Evolutionary conservation across 352 stramenopile genomes (phyloP).

Genomic region (Blastocystis sp.): DNA sequence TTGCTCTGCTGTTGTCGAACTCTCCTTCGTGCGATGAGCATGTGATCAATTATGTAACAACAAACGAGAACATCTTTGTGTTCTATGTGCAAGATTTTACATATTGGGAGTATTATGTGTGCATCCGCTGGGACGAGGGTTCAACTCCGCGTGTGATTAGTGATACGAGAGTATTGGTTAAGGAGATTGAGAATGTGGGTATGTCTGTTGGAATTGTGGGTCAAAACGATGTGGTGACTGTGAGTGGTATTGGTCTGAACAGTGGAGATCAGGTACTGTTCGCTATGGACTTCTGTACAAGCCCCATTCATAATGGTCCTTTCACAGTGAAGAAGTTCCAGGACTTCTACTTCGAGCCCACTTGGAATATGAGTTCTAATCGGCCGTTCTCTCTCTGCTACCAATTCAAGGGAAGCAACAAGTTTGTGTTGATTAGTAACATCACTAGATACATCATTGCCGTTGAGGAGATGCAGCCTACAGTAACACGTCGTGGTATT

Average conservation of each 20-base stretch:
- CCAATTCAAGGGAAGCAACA: conserved; percentile 15
- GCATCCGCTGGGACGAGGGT: conserved; percentile 18
- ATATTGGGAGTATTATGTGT: conserved; percentile 40
- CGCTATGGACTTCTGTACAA: conserved; percentile 52
- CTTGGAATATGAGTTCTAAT: neutral
- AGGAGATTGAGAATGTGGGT: neutral
- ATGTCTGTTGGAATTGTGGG: conserved; percentile 51
- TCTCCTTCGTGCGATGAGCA: conserved; percentile 2
- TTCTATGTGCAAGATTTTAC: conserved; percentile 9
- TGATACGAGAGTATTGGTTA: conserved; percentile 12
- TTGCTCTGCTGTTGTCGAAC: conserved; percentile 12
- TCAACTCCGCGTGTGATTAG: neutral
- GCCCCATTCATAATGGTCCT: conserved; percentile 1
- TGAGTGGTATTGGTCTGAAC: conserved; percentile 18
- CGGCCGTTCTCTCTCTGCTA: conserved; percentile 12
- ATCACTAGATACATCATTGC: conserved; percentile 17
- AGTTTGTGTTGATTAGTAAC: neutral
- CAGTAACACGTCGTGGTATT: neutral
- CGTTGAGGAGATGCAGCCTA: neutral
- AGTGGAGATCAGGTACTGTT: conserved; percentile 46
- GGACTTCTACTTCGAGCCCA: conserved; percentile 11
- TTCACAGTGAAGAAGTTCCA: conserved; percentile 6
- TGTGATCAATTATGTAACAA: neutral
- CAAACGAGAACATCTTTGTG: conserved; percentile 22
- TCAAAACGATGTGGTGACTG: neutral